Base-by-base conservation (phyloP, 495 filamentous ascomycete genomes). In the Opeltia flavorubescens region DNA sequence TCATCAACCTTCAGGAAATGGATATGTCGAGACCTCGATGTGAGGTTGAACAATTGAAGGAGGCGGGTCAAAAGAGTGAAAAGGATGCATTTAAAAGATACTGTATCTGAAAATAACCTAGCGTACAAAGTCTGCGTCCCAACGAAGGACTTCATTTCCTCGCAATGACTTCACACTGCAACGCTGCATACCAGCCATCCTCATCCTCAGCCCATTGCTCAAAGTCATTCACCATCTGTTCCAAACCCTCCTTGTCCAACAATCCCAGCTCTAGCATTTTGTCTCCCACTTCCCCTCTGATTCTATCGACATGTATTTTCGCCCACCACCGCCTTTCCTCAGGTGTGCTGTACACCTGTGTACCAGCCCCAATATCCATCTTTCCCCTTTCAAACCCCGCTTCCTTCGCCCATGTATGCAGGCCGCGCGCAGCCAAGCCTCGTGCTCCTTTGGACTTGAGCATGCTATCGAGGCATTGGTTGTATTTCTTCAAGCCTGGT, bases 121-220 rank as follows among this genome's bases (percentile, higher is more conserved):
- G n/a, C n/a, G n/a, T n/a, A n/a, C n/a, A n/a, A n/a, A n/a, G n/a
- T n/a, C n/a, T n/a, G n/a, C n/a, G n/a, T n/a, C n/a, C n/a, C n/a
- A n/a, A n/a, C n/a, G n/a, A n/a, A n/a, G n/a, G n/a, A n/a, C n/a
- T n/a, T n/a, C n/a, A n/a, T n/a, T n/a, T n/a, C n/a, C n/a, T n/a
- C n/a, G n/a, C n/a, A n/a, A n/a, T n/a, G n/a, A 80, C 66, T 59
- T 80, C 63, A 30, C 71, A 71, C 61, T 73, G 62, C 34, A 76
- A 43, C 23, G 75, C 45, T 20, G 59, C 62, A 59, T 71, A 74
- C 68, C 74, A 76, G 8, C 59, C 71, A 45, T 75, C 66, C 41
- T 69, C 65, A 36, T 62, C 49, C 46, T 63, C 57, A 4, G 64
- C 66, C 63, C 64, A 76, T 28, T 62, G 54, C 49, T 54, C 53